Evolutionary conservation across 1,139 yeast species (phyloP).

Genomic region (Debaryomyces sp.): DNA sequence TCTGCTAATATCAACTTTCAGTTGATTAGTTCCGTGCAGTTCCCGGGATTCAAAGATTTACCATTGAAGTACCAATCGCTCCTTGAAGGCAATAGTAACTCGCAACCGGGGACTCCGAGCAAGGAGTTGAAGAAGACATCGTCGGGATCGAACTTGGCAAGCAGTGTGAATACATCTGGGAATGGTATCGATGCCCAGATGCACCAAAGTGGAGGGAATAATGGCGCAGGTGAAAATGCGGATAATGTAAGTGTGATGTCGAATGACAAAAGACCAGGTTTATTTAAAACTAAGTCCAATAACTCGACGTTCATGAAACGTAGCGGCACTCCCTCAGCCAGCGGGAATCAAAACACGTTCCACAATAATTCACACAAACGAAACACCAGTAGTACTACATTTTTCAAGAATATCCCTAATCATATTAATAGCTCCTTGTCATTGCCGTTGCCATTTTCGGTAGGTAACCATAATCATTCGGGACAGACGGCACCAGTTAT

Average conservation of each 20-base stretch:
- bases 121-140: constrained; percentile 27
- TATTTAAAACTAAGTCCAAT: constrained; percentile 39
- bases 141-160: constrained; percentile 17
- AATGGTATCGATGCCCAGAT: background rate
- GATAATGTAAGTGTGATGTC: constrained; percentile 10
- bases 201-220: constrained; percentile 6
- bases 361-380: constrained; percentile 19
- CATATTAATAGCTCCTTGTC: background rate
- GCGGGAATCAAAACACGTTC: background rate
- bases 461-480: background rate
- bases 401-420: constrained; percentile 4
- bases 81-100: constrained; percentile 14
- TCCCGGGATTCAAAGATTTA: constrained; percentile 50
- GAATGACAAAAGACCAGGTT: constrained; percentile 30
- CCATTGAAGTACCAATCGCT: constrained; percentile 23
- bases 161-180: constrained; percentile 2
- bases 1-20: constrained; percentile 67
- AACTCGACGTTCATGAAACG: constrained; percentile 16
- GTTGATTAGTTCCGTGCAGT: constrained; percentile 60
- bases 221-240: constrained; percentile 1
- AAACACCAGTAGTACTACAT: constrained; percentile 8
- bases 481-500: background rate
- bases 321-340: background rate
- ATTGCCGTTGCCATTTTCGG: background rate
- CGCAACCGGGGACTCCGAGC: constrained; percentile 32